Conservation (phyloP, 306 rosid genomes). For the Trichosanthes cucumerina region DNA sequence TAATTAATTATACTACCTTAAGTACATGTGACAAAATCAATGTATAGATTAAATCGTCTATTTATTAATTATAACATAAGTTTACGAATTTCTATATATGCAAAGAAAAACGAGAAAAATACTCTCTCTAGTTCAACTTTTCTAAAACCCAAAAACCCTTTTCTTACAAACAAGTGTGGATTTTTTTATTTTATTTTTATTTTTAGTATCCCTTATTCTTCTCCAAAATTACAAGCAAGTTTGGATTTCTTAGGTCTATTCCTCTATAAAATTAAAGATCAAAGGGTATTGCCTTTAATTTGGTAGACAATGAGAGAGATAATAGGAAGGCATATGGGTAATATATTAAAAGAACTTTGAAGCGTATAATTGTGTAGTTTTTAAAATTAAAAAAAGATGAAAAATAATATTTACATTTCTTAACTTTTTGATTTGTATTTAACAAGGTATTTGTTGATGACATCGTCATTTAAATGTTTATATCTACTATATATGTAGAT, state of each 20-base stretch:
- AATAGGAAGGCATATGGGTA: neutral
- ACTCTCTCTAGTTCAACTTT: neutral
- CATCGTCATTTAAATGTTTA: no score
- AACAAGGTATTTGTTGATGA: no score
- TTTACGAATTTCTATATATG: neutral
- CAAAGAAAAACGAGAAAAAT: neutral
- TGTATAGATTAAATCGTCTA: neutral
- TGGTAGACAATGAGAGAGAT: neutral
- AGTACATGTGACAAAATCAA: constrained; percentile 6
- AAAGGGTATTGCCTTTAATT: neutral
- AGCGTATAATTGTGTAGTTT: no score
- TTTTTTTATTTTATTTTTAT: neutral
- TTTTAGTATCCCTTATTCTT: neutral
- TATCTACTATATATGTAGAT: no score
- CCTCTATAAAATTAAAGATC: neutral
- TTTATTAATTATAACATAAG: neutral
- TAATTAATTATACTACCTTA: neutral
- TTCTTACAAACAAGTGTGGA: neutral
- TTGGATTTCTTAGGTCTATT: neutral
- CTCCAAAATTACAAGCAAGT: neutral
- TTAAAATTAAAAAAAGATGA: no score
- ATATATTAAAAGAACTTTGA: neutral
- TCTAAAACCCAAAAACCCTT: neutral
- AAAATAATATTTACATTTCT: no score
- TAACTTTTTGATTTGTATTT: no score